Evolutionary conservation across 768 basidiomycete species (phyloP), one percentile per base, ranked within the genome.

Genomic region (Suillus alpinus): DNA sequence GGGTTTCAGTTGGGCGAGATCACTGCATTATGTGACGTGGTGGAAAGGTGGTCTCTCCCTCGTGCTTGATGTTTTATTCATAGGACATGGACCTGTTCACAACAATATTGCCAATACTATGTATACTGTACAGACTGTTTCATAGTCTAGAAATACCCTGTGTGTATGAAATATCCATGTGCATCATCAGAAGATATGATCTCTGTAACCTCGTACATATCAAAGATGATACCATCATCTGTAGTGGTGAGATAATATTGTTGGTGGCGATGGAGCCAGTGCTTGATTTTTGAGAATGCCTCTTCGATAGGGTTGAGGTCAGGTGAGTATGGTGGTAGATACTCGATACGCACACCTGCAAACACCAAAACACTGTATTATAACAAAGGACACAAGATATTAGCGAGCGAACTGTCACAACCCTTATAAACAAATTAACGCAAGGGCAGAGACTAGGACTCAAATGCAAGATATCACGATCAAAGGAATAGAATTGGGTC

Each of bases 291-390:
- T 3, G 72, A 75, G 59, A 78, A 79, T 0, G 73, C 76, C 56
- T 76, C 73, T 61, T 79, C 71, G 20, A 77, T 77, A 1, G 77
- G 77, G 53, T 79, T 78, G 52, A 74, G 58, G 44, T 79, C 74
- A 0, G 76, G 77, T 1, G 76, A 79, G 57, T 78, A 79, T 8
- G 73, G 75, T 1, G 73, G 76, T 12, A 78, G 68, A 57, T 62
- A 78, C 32, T 68, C 62, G 20, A 76, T 46, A 1, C 62, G 61
- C 18, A 73, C 69, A 57, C 66, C 73, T 75, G 8, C n/a, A 2
- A 43, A 43, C 40, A 41, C 40, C 43, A n/a, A 41, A 41, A 36
- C 36, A 36, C 9, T 36, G 36, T 36, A 37, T 37, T 37, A 37
- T 1, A 52, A 34, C 12, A 55, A 40, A n/a, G 53, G 23, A 26